Evolutionary conservation across 2,329 filamentous ascomycete genomes (phyloP).

Genomic region (Coniochaeta hoffmannii): DNA sequence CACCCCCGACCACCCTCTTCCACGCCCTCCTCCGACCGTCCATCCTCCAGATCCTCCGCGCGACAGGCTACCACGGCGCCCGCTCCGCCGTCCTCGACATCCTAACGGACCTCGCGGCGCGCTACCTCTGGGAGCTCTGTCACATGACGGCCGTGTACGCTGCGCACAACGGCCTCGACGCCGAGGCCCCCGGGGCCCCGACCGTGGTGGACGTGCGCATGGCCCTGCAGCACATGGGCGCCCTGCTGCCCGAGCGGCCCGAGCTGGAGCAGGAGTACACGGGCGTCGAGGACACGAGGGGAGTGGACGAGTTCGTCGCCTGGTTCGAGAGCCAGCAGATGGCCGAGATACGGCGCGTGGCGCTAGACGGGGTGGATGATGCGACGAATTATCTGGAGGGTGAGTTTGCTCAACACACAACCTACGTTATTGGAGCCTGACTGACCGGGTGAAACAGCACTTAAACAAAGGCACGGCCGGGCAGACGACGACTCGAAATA

Average conservation of each 20-base stretch:
- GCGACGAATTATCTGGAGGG: constrained; percentile 61
- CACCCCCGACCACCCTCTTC: constrained; percentile 40
- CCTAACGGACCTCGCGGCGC: constrained; percentile 76
- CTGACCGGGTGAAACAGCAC: constrained; percentile 36
- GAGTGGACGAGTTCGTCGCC: constrained; percentile 67
- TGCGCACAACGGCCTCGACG: constrained; percentile 56
- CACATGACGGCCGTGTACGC: constrained; percentile 66
- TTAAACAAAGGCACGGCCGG: constrained; percentile 92
- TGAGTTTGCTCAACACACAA: constrained; percentile 25
- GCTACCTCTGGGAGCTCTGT: constrained; percentile 71
- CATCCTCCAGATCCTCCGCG: constrained; percentile 84
- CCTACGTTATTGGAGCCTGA: background rate
- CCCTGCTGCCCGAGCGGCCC: constrained; percentile 61
- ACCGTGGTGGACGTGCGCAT: constrained; percentile 74
- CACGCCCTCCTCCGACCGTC: constrained; percentile 79
- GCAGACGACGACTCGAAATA: constrained; percentile 82
- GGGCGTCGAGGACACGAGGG: constrained; percentile 68
- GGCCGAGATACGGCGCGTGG: constrained; percentile 74
- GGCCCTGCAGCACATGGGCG: constrained; percentile 75
- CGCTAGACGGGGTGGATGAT: constrained; percentile 54
- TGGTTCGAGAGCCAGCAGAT: constrained; percentile 74
- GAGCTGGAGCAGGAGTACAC: constrained; percentile 61
- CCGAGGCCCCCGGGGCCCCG: constrained; percentile 49
- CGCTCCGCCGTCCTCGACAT: constrained; percentile 78
- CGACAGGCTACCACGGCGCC: constrained; percentile 80